A percentile compares a stretch with the other conserved stretches of the same genome.
phyloP scores from a whole-genome alignment of 2,329 filamentous ascomycete species.

The Penicillium crustosum region DNA sequence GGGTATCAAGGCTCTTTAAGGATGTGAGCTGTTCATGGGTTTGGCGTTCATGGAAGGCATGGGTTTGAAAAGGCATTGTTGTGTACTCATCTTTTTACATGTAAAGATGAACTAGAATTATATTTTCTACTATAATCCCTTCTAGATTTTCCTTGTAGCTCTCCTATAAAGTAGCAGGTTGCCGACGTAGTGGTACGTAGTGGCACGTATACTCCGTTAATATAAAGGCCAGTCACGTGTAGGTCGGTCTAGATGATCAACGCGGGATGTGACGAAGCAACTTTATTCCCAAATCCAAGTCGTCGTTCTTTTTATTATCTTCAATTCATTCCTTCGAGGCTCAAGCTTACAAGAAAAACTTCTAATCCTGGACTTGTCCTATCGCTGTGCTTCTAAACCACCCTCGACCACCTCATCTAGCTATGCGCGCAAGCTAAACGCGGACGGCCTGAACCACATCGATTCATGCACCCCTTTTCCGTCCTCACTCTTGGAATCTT shows the following conservation, averaged over 20 bases:
- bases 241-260: slow-evolving; percentile 19
- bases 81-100: slow-evolving; percentile 1
- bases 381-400: neutral
- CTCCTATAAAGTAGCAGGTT: neutral
- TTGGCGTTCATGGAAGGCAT: slow-evolving; percentile 16
- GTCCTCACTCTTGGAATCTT: slow-evolving; percentile 95
- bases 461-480: slow-evolving; percentile 93
- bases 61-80: slow-evolving; percentile 8
- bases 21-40: slow-evolving; percentile 6
- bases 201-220: neutral
- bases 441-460: slow-evolving; percentile 30
- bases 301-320: neutral
- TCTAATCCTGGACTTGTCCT: neutral
- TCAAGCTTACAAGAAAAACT: neutral
- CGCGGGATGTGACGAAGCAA: slow-evolving; percentile 14
- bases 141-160: neutral
- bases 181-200: neutral
- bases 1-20: slow-evolving; percentile 48
- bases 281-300: neutral
- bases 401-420: slow-evolving; percentile 13
- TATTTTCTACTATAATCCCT: neutral
- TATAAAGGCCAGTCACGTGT: slow-evolving; percentile 18
- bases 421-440: slow-evolving; percentile 35
- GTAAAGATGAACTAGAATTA: neutral
- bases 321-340: neutral